Base-by-base conservation (phyloP, 768 basidiomycete genomes). In the Leucosporidium creatinivorum region DNA sequence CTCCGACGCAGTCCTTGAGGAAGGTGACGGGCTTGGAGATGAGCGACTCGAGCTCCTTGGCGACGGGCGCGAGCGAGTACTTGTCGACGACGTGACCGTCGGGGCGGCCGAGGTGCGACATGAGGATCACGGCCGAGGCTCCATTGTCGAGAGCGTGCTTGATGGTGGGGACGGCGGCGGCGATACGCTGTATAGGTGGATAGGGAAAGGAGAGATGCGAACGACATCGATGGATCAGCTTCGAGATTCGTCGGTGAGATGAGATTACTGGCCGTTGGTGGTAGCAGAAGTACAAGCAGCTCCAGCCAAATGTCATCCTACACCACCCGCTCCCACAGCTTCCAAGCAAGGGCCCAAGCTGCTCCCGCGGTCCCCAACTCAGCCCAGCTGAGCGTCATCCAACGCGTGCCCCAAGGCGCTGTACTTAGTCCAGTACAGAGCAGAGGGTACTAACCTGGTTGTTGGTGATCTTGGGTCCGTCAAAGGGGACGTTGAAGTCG, bases 51-150 rank as follows among this genome's bases (percentile, higher is more conserved):
- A 96, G 83, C 78, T 93, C 89, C 66, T 79, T 79, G 55, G 93
- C 85, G 71, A 98, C 87, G 51, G 91, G 91, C 78, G 84, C 87
- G 66, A 99, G 85, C 10, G 92, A 91, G 83, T 90, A 94, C 76
- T 97, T 97, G 59, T 83, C 82, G 76, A 87, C 87, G 63, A 86
- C 85, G 75, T 90, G 89, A 74, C 94, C 94, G 79, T 98, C 92
- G 15, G 94, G 94, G 71, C 94, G 90, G 28, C 94, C 96, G 64
- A 99, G 85, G 79, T 99, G 94, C 76, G 94, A 97, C 93, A 97
- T 96, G 77, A 98, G 85, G 73, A 91, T 84, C 77, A 97, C 87
- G 65, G 84, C 83, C 66, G 85, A 83, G 67, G 93, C 91, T 47
- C 93, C 91, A 69, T 89, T 83, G 30, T 91, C 86, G 69, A 97